Evolutionary conservation across 78 protist genomes (phyloP), one percentile per base, ranked within the genome.

Genomic region (Speleostelium caveatum): DNA sequence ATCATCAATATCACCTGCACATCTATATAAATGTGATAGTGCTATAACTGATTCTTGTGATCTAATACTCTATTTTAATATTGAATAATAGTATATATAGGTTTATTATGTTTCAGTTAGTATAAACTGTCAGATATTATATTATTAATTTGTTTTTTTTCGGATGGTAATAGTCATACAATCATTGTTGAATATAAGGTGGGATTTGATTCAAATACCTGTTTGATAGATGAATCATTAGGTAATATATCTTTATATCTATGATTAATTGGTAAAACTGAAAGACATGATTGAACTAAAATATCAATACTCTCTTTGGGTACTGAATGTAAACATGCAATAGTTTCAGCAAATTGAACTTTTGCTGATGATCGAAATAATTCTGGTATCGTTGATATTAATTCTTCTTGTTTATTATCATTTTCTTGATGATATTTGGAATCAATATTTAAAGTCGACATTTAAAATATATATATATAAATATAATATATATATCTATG

Each of bases 41-140:
- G 90, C 90, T 58, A 83, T 83, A 7, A 83, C 90, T n/a, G 79
- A 69, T 60, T 83, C 90, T 58, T 83, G 90, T 83, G 90, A 72
- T 58, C 90, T 71, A 55, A 83, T 83, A 83, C 79, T 69, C 90
- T 83, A 36, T 26, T 19, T 17, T 17, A 17, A 19, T 4, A 30
- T 38, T 28, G 7, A 63, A 5, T 28, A 12, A 24, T 63, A 12
- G 26, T 63, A 8, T 30, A 35, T 24, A 35, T 24, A 3, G 16
- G n/a, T n/a, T n/a, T n/a, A n/a, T n/a, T n/a, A 45, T 45, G 53
- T 45, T 45, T 45, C 53, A 45, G n/a, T 10, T 45, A 45, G n/a
- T n/a, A n/a, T n/a, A n/a, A n/a, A n/a, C n/a, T n/a, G n/a, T n/a
- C n/a, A n/a, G 1, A 30, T 14, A 32, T 22, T 58, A 4, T 51